phyloP scores from a whole-genome alignment of 2,329 filamentous ascomycete species.

The Xylariales sp. region DNA sequence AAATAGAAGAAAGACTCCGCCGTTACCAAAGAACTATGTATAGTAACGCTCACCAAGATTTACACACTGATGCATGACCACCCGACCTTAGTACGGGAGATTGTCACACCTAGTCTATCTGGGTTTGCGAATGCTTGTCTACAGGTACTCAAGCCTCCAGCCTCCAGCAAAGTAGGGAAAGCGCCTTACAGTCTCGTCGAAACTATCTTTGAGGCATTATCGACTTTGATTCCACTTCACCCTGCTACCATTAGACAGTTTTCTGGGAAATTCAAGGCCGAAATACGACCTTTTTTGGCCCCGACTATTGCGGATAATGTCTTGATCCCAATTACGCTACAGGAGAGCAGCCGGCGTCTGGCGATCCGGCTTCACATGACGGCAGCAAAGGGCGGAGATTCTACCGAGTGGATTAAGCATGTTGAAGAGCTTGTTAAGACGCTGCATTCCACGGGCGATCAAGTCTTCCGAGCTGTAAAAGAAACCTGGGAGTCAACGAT shows the following conservation, averaged over 20 bases:
- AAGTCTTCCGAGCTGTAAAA: conserved; percentile 79
- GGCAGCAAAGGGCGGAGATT: conserved; percentile 80
- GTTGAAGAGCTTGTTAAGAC: conserved; percentile 71
- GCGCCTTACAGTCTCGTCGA: conserved; percentile 67
- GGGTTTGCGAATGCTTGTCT: conserved; percentile 79
- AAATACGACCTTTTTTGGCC: conserved; percentile 70
- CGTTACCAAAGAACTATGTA: conserved; percentile 78
- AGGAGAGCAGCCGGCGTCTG: conserved; percentile 70
- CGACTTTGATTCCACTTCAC: conserved; percentile 79
- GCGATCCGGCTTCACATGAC: conserved; percentile 81
- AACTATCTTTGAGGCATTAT: conserved; percentile 77
- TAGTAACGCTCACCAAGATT: conserved; percentile 84
- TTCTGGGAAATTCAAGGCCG: conserved; percentile 72
- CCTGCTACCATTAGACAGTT: conserved; percentile 85
- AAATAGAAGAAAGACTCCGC: conserved; percentile 79
- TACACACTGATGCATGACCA: conserved; percentile 85
- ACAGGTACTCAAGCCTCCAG: conserved; percentile 66
- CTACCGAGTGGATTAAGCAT: conserved; percentile 81
- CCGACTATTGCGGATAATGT: conserved; percentile 67
- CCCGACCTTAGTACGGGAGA: conserved; percentile 85
- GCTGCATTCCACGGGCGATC: conserved; percentile 78
- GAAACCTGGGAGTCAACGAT: conserved; percentile 83
- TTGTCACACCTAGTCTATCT: conserved; percentile 84
- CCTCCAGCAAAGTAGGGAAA: conserved; percentile 54
- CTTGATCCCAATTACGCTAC: conserved; percentile 64